These are phyloP conservation scores for Echinochloa phyllopogon DNA, from an alignment of 176 grass and related monocot genomes.

Conservation along the genomic window DNA sequence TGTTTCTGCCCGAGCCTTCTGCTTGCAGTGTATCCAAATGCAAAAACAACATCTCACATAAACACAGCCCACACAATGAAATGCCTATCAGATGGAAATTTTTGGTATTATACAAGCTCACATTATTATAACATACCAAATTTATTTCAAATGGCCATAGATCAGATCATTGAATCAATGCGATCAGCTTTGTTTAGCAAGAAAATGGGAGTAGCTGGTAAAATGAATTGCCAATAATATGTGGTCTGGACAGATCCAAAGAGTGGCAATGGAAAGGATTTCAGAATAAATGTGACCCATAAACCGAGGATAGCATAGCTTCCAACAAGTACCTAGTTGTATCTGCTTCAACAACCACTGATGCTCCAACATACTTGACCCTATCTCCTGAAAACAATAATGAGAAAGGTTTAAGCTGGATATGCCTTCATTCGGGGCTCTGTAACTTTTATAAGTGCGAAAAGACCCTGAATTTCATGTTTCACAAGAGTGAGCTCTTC, in stretches of 20 bases:
- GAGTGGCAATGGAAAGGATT: conserved; percentile 16
- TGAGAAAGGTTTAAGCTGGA: conserved; percentile 30
- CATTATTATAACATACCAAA: not conserved
- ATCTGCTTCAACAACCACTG: conserved; percentile 63
- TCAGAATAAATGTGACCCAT: conserved; percentile 5
- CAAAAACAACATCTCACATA: conserved; percentile 30
- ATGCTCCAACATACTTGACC: conserved; percentile 79
- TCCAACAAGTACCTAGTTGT: conserved; percentile 54
- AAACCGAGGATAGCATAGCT: conserved; percentile 21
- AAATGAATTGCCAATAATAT: conserved; percentile 23
- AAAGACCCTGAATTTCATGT: conserved; percentile 33
- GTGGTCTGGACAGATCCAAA: conserved; percentile 1
- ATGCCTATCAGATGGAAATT: conserved; percentile 13
- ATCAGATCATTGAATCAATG: conserved; percentile 15
- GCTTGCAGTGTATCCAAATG: conserved; percentile 15
- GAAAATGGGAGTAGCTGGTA: conserved; percentile 10
- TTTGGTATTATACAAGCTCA: conserved; percentile 16
- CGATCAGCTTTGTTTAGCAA: not conserved
- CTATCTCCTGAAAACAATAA: conserved; percentile 75
- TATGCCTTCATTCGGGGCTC: conserved; percentile 7
- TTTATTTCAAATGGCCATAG: conserved; percentile 10
- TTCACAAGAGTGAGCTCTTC: conserved; percentile 1
- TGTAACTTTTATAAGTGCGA: conserved; percentile 15
- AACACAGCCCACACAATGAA: conserved; percentile 16
- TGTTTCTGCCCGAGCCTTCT: conserved; percentile 20